Base-by-base conservation (phyloP, 2,329 filamentous ascomycete genomes). In the Leptographium lundbergii region DNA sequence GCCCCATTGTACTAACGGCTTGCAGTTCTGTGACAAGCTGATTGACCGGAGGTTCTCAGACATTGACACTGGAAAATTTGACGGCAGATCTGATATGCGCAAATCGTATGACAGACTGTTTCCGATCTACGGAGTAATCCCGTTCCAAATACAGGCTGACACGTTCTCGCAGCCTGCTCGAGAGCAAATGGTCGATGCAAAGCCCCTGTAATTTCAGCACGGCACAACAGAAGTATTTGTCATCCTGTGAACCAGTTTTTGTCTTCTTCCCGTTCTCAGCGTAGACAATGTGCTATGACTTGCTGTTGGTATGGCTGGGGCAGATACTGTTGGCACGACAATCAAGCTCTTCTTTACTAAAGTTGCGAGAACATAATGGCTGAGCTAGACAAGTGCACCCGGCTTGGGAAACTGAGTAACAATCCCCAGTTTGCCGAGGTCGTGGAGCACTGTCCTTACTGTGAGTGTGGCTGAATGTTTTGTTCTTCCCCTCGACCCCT, bases 401-500 rank as follows among this genome's bases (percentile, higher is more conserved):
- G 34, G 1, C 24, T 32, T 1, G 64, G 66, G 2, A 17, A 57
- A 10, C 57, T 67, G 22, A 64, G 61, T 5, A 53, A 34, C 17
- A 62, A 65, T 9, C 73, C 72, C 0, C 69, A 74, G 36, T 69
- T 69, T n/a, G 66, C 66, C 0, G 72, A 73, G 61, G 69, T 70
- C 0, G 64, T 64, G 54, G 61, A 65, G 47, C 63, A 65, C 36
- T 62, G 74, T 10, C 69, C 70, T 0, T 76, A 73, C 57, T 65
- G 45, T 52, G 42, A 17, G 54, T 45, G 19, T 45, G 17, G 4
- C 27, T 29, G 27, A 7, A 29, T 7, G 7, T 5, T 5, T 29
- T 7, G 7, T 29, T 29, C 27, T 29, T 29, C 27, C 27, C 1
- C 27, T 29, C n/a, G n/a, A n/a, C n/a, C n/a, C n/a, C 27, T 29